Evolutionary conservation across 257 asterid species (phyloP).

Genomic region (Asclepias syriaca): DNA sequence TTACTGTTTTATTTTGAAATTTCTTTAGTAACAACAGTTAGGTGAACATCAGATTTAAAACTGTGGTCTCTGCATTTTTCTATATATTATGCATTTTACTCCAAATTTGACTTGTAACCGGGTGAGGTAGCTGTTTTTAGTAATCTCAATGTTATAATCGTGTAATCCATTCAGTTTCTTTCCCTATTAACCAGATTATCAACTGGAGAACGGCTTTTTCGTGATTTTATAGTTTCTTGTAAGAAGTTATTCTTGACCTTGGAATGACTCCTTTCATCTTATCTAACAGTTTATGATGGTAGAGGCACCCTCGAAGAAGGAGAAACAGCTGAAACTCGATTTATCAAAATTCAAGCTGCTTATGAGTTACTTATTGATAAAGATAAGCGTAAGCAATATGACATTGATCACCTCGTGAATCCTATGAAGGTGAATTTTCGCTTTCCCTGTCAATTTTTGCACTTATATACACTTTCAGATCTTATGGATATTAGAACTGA

Average conservation of each 20-base stretch:
- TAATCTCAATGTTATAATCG: background rate
- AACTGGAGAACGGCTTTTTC: background rate
- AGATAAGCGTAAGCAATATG: slow-evolving; percentile 69
- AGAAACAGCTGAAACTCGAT: slow-evolving; percentile 95
- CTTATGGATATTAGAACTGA: background rate
- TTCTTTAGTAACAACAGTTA: background rate
- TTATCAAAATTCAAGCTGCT: slow-evolving; percentile 95
- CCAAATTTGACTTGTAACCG: background rate
- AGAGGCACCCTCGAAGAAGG: slow-evolving; percentile 92
- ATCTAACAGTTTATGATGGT: slow-evolving; percentile 69
- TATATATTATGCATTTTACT: background rate
- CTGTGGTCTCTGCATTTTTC: background rate
- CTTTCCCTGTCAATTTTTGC: slow-evolving; percentile 13
- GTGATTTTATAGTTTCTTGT: background rate
- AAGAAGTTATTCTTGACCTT: background rate
- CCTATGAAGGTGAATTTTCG: slow-evolving; percentile 74
- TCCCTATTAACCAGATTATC: background rate
- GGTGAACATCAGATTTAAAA: background rate
- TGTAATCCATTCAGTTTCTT: background rate
- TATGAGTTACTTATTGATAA: slow-evolving; percentile 85
- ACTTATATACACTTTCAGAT: background rate
- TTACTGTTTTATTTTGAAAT: background rate
- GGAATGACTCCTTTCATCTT: slow-evolving; percentile 16
- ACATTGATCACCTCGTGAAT: slow-evolving; percentile 66
- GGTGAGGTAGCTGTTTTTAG: background rate